These are phyloP conservation scores for Boeremia lycopersici DNA, from an alignment of 2,329 filamentous ascomycete species.

Conservation along the genomic window DNA sequence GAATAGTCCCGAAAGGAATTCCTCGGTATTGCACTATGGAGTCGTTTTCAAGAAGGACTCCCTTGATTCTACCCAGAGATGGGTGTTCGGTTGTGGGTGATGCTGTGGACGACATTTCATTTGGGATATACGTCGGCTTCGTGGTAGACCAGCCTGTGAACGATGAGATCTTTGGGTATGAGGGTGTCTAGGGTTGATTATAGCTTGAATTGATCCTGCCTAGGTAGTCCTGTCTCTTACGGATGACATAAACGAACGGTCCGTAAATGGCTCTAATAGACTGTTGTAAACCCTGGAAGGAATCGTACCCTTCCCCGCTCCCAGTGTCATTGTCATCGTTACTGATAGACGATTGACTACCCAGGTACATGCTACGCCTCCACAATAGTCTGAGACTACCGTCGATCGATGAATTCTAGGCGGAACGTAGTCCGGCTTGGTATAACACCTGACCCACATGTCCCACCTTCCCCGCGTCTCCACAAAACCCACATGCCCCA, in stretches of 20 bases:
- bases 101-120: not conserved
- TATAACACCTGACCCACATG: not conserved
- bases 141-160: not conserved
- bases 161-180: not conserved
- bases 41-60: not conserved
- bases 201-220: too few species aligned
- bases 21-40: constrained; percentile 1
- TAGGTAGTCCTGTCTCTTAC: too few species aligned
- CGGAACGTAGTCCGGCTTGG: not conserved
- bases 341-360: too few species aligned
- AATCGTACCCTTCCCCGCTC: too few species aligned
- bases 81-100: not conserved
- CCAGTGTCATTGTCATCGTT: too few species aligned
- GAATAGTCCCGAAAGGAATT: not conserved
- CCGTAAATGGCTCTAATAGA: too few species aligned
- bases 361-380: too few species aligned
- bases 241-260: too few species aligned
- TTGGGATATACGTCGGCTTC: not conserved
- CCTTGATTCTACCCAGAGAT: not conserved
- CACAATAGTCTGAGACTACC: too few species aligned
- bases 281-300: too few species aligned
- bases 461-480: not conserved
- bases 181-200: not conserved
- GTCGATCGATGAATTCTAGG: too few species aligned
- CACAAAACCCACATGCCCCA: not conserved